Conservation (phyloP, 1,139 yeast species). For the Zygosaccharomyces sapae region DNA sequence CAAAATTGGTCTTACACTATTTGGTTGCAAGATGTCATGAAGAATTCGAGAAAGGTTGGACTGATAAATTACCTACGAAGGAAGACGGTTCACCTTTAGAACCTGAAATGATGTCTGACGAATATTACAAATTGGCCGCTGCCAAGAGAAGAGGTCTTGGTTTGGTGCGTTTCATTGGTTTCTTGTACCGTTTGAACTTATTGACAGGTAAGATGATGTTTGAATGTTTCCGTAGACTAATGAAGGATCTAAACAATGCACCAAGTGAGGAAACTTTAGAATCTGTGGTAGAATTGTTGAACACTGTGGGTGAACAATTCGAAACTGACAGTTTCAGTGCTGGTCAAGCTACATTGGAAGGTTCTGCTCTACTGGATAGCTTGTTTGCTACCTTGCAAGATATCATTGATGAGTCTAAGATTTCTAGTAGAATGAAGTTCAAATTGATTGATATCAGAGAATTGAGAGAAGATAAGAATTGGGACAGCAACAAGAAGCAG, state of each 20-base stretch:
- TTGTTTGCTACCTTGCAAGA: constrained; percentile 61
- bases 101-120: constrained; percentile 94
- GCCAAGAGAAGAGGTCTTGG: constrained; percentile 99
- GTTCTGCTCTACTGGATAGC: constrained; percentile 47
- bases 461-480: constrained; percentile 48
- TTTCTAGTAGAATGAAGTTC: constrained; percentile 80
- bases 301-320: constrained; percentile 82
- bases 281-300: constrained; percentile 77
- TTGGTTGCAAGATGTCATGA: constrained; percentile 84
- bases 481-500: constrained; percentile 47
- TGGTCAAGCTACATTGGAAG: constrained; percentile 31
- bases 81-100: constrained; percentile 74
- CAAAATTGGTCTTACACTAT: constrained; percentile 71
- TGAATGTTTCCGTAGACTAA: constrained; percentile 55
- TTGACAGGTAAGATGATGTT: constrained; percentile 75
- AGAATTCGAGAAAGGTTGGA: constrained; percentile 96
- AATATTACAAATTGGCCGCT: constrained; percentile 84
- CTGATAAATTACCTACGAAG: constrained; percentile 76
- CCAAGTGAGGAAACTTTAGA: constrained; percentile 93
- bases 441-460: constrained; percentile 88
- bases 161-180: constrained; percentile 92
- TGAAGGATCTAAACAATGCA: constrained; percentile 59
- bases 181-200: constrained; percentile 75
- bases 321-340: constrained; percentile 44
- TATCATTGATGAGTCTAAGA: constrained; percentile 52